These are phyloP conservation scores for Mucor sp. DNA, from an alignment of 371 early-diverging fungal genomes.

Conservation along the genomic window DNA sequence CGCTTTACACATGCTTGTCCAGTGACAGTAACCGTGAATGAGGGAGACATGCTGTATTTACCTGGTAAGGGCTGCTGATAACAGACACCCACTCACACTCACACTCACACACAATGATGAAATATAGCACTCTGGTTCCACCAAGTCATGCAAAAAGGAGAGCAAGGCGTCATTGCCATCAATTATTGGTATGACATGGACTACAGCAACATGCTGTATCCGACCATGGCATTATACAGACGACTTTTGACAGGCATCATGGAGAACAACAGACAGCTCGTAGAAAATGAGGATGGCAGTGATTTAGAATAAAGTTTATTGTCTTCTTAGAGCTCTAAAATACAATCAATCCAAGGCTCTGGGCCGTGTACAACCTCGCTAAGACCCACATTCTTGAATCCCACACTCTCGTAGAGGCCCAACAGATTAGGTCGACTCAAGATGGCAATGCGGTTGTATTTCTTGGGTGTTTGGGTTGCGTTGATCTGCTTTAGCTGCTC, in stretches of 20 bases:
- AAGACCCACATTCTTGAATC: slow-evolving; percentile 57
- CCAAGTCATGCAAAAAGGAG: slow-evolving; percentile 67
- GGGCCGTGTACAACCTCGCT: slow-evolving; percentile 70
- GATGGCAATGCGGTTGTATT: slow-evolving; percentile 55
- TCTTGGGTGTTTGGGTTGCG: neutral
- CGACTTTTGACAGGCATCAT: slow-evolving; percentile 28
- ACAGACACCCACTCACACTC: neutral
- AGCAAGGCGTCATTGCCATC: slow-evolving; percentile 74
- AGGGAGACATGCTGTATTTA: slow-evolving; percentile 77
- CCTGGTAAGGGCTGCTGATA: slow-evolving; percentile 39
- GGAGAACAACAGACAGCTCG: slow-evolving; percentile 15
- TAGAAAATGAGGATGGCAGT: slow-evolving; percentile 12
- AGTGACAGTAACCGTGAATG: slow-evolving; percentile 56
- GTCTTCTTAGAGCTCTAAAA: slow-evolving; percentile 35
- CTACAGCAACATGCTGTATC: slow-evolving; percentile 43
- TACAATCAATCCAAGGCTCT: slow-evolving; percentile 57
- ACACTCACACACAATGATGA: too few relatives aligned
- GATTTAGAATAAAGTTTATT: slow-evolving; percentile 7
- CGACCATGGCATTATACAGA: slow-evolving; percentile 40
- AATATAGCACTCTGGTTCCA: slow-evolving; percentile 75
- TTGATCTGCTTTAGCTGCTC: slow-evolving; percentile 34
- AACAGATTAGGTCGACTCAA: slow-evolving; percentile 59
- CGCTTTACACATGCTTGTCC: slow-evolving; percentile 59
- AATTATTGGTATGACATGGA: slow-evolving; percentile 86
- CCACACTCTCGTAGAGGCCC: slow-evolving; percentile 62